These are phyloP conservation scores for Coniochaeta ligniaria DNA, from an alignment of 2,329 filamentous ascomycete species.

Conservation along the genomic window DNA sequence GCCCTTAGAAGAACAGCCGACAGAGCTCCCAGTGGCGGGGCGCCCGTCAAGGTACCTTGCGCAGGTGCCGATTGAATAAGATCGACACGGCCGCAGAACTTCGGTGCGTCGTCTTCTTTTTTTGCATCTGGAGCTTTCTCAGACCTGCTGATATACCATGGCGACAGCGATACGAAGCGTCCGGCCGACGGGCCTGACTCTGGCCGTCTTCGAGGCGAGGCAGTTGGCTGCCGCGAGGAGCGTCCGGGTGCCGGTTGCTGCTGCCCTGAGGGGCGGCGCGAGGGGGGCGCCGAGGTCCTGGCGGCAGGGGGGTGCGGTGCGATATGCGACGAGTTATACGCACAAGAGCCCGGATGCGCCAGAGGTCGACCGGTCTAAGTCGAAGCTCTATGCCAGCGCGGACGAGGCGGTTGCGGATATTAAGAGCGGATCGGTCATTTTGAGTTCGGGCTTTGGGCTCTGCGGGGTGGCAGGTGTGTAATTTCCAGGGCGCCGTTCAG, in stretches of 20 bases:
- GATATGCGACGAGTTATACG: background rate
- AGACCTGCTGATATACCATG: background rate
- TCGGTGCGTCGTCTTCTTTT: background rate
- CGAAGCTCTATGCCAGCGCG: constrained; percentile 47
- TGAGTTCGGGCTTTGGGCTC: constrained; percentile 77
- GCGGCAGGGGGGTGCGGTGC: background rate
- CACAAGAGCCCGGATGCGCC: background rate
- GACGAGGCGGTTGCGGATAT: constrained; percentile 66
- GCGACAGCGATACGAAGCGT: background rate
- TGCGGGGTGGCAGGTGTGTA: constrained; percentile 63
- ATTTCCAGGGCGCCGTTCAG: background rate
- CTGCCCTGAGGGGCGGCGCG: background rate
- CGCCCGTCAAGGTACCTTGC: background rate
- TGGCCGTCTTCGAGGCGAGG: background rate
- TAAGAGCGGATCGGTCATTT: constrained; percentile 60
- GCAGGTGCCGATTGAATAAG: background rate
- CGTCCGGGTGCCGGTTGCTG: background rate
- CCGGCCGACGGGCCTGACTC: background rate
- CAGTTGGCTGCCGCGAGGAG: background rate
- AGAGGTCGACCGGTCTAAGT: constrained; percentile 22
- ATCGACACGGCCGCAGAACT: background rate
- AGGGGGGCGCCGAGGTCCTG: background rate
- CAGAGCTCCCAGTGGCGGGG: background rate
- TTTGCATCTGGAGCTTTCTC: background rate
- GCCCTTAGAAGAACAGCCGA: background rate